Percentiles rank a stretch among this genome's conserved stretches.
phyloP scores from a whole-genome alignment of 1,139 yeast species.

The Lodderomyces jiufengensis region DNA sequence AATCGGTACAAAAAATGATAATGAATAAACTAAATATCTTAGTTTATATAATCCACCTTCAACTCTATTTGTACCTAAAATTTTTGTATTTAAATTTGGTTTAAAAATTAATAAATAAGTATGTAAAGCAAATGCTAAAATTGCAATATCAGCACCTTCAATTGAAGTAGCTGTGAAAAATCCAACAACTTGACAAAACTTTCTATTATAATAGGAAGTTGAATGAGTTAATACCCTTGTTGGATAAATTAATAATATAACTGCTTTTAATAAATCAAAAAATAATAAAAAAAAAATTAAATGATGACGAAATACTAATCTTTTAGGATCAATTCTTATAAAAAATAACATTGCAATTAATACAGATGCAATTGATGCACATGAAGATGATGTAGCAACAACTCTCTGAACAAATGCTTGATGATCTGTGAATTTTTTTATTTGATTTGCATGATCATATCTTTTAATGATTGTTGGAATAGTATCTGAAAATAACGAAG shows the following conservation, averaged over 20 bases:
- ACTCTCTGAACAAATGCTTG: slow-evolving; percentile 38
- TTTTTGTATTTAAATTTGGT: slow-evolving; percentile 48
- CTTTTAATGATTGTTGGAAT: slow-evolving; percentile 5
- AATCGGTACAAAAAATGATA: slow-evolving; percentile 60
- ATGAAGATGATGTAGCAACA: slow-evolving; percentile 55
- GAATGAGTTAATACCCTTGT: slow-evolving; percentile 50
- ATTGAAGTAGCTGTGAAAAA: slow-evolving; percentile 80
- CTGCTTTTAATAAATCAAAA: slow-evolving; percentile 74
- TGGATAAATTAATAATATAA: slow-evolving; percentile 69
- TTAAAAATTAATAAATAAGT: slow-evolving; percentile 70
- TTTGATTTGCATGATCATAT: slow-evolving; percentile 17
- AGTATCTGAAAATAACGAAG: not conserved
- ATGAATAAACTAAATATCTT: slow-evolving; percentile 56
- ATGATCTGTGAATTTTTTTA: slow-evolving; percentile 22
- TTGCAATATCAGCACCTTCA: slow-evolving; percentile 87
- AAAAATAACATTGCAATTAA: slow-evolving; percentile 51
- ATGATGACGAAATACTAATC: slow-evolving; percentile 66
- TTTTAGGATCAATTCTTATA: slow-evolving; percentile 58
- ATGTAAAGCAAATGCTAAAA: slow-evolving; percentile 78
- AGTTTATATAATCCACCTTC: slow-evolving; percentile 76
- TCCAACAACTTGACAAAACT: slow-evolving; percentile 72
- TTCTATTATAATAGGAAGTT: slow-evolving; percentile 49
- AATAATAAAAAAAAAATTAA: slow-evolving; percentile 63
- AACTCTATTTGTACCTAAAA: slow-evolving; percentile 33
- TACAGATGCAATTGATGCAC: slow-evolving; percentile 55